phyloP scores from a whole-genome alignment of 192 early-diverging fungal genomes.

The Coemansia sp. region DNA sequence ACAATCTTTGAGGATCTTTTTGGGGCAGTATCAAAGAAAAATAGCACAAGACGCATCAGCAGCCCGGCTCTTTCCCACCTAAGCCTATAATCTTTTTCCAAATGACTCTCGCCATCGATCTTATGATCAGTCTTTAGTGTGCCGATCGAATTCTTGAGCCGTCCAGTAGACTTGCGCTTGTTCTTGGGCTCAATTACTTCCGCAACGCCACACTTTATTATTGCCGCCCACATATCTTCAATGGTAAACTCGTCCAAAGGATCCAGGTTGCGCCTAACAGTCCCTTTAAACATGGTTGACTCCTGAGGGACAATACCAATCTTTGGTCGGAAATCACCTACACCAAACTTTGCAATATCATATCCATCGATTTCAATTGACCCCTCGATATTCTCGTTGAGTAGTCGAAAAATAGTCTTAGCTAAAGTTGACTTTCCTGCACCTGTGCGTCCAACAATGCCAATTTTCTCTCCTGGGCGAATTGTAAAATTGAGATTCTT shows the following conservation, averaged over 20 bases:
- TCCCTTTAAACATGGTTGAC: constrained; percentile 60
- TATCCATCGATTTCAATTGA: constrained; percentile 69
- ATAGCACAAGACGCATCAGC: neutral
- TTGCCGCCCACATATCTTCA: constrained; percentile 60
- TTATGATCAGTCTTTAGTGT: constrained; percentile 10
- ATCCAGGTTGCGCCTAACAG: constrained; percentile 65
- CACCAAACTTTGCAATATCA: constrained; percentile 63
- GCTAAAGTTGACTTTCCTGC: constrained; percentile 66
- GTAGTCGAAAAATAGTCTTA: constrained; percentile 62
- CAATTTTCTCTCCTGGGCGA: constrained; percentile 60
- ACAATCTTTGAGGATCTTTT: no score
- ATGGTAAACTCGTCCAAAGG: constrained; percentile 54
- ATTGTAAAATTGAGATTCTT: constrained; percentile 60
- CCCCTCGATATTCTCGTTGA: constrained; percentile 51
- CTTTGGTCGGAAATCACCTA: constrained; percentile 39
- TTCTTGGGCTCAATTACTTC: neutral
- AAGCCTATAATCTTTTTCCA: neutral
- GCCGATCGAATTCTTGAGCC: no score
- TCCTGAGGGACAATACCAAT: constrained; percentile 68
- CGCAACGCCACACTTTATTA: constrained; percentile 28
- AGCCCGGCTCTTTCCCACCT: neutral
- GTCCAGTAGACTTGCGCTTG: neutral
- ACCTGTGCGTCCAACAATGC: constrained; percentile 77
- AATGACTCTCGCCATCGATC: neutral
- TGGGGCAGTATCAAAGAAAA: neutral